phyloP scores from a whole-genome alignment of 495 filamentous ascomycete species.

The Penicillium samsonianum region DNA sequence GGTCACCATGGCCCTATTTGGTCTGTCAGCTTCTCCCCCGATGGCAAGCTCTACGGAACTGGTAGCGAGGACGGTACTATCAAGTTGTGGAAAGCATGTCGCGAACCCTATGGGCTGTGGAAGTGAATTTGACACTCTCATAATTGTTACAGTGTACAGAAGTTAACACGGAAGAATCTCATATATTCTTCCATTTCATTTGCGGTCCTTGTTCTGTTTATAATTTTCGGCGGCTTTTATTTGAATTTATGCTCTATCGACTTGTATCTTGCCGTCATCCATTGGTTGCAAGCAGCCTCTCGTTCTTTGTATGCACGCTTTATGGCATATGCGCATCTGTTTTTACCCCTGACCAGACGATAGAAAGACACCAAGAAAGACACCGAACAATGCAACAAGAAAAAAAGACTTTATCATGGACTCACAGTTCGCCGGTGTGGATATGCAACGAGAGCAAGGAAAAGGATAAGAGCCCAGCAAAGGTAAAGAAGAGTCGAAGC shows the following conservation, averaged over 20 bases:
- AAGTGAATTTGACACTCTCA: constrained; percentile 33
- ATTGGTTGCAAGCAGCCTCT: background rate
- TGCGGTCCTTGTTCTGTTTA: background rate
- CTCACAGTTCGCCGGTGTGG: constrained; percentile 2
- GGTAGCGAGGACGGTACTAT: constrained; percentile 97
- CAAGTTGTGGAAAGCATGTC: constrained; percentile 82
- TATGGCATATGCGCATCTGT: background rate
- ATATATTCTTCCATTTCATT: background rate
- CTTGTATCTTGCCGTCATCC: background rate
- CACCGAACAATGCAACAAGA: background rate
- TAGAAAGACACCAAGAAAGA: background rate
- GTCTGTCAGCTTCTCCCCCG: constrained; percentile 90
- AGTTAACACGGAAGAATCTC: background rate
- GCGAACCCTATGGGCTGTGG: constrained; percentile 70
- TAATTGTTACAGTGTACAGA: constrained; percentile 11
- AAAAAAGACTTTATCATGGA: background rate
- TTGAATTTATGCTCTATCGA: background rate
- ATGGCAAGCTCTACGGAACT: constrained; percentile 93
- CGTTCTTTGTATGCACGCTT: background rate
- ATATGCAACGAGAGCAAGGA: background rate
- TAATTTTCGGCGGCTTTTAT: background rate
- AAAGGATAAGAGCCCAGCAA: background rate
- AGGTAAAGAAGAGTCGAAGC: background rate
- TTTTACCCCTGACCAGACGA: background rate
- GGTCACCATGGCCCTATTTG: constrained; percentile 97